Base-by-base conservation (phyloP, 805 yeast genomes). In the Barnettozyma wickerhamii region DNA sequence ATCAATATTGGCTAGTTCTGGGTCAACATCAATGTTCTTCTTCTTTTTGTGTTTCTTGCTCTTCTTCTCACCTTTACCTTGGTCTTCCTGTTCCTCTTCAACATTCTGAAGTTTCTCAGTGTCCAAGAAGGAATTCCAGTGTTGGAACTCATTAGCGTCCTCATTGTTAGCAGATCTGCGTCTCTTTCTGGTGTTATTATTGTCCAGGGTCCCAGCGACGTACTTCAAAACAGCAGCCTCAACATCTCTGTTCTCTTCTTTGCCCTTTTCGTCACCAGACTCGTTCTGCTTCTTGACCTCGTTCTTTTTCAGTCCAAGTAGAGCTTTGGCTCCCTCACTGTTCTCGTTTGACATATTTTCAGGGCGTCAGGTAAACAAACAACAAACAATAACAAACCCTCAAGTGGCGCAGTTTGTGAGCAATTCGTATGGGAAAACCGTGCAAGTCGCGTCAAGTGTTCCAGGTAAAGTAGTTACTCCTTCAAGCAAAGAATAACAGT, bases 201-300 rank as follows among this genome's bases (percentile, higher is more conserved):
- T 58, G 14, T 68, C 76, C 31, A 81, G 59, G 1, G 80, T 73
- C 6, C 81, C 84, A 15, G 84, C 87, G 12, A 83, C 91, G 50
- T 76, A 75, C 41, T 75, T 72, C 76, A 84, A 70, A 14, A 84
- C 89, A 0, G 89, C 93, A 14, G 84, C 93, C 52, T 83, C 93
- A 3, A 83, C 93, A 34, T 62, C 62, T 21, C 53, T 36, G 10
- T 40, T 39, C 18, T 43, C 47, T 5, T 41, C 38, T 15, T 32
- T 32, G 13, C 10, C 23, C 28, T 30, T 28, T 6, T 30, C 47
- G 6, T 43, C 42, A n/a, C n/a, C 38, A 12, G 21, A 31, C 13
- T 30, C 34, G 14, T 26, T 40, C 23, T 21, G 32, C 29, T 40
- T 46, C 13, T 37, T 38, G 15, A 36, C 39, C 10, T 55, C 53